A percentile compares a stretch with the other conserved stretches of the same genome.
phyloP scores from a whole-genome alignment of 2,329 filamentous ascomycete genomes.

The Nemania serpens region DNA sequence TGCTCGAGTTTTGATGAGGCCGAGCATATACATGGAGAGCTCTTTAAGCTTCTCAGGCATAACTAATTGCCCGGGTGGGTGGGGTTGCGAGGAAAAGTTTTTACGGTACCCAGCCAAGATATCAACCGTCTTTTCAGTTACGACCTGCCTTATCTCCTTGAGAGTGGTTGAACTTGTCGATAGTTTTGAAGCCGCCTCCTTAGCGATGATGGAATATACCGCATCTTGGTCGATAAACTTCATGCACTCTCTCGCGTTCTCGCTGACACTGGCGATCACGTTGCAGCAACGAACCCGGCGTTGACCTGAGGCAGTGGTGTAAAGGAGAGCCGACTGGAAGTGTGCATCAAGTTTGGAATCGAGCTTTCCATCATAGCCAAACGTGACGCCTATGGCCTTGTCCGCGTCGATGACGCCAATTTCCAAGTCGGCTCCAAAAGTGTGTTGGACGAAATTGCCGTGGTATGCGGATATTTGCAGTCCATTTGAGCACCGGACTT shows the following conservation, averaged over 20 bases:
- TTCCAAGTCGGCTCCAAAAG: slow-evolving; percentile 91
- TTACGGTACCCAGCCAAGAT: slow-evolving; percentile 91
- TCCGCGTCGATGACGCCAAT: slow-evolving; percentile 92
- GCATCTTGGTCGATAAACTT: slow-evolving; percentile 97
- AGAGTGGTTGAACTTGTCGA: slow-evolving; percentile 69
- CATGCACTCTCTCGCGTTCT: slow-evolving; percentile 81
- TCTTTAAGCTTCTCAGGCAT: slow-evolving; percentile 96
- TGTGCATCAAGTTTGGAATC: slow-evolving; percentile 95
- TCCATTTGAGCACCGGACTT: slow-evolving; percentile 96
- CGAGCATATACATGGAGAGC: slow-evolving; percentile 94
- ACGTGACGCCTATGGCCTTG: slow-evolving; percentile 89
- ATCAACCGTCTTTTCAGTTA: slow-evolving; percentile 92
- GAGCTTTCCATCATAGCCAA: slow-evolving; percentile 96
- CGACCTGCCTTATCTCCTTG: slow-evolving; percentile 80
- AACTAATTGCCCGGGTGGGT: slow-evolving; percentile 90
- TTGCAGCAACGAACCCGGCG: slow-evolving; percentile 92
- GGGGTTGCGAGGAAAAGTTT: slow-evolving; percentile 79
- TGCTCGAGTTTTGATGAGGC: slow-evolving; percentile 85
- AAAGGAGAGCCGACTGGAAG: slow-evolving; percentile 93
- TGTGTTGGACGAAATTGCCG: slow-evolving; percentile 95
- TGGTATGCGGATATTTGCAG: slow-evolving; percentile 93
- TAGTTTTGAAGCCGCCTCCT: slow-evolving; percentile 90
- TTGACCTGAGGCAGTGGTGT: slow-evolving; percentile 89
- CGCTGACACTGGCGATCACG: slow-evolving; percentile 88
- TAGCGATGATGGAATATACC: slow-evolving; percentile 84